These are phyloP conservation scores for Malassezia psittaci DNA, from an alignment of 1,284 basidiomycete species.

Conservation along the genomic window DNA sequence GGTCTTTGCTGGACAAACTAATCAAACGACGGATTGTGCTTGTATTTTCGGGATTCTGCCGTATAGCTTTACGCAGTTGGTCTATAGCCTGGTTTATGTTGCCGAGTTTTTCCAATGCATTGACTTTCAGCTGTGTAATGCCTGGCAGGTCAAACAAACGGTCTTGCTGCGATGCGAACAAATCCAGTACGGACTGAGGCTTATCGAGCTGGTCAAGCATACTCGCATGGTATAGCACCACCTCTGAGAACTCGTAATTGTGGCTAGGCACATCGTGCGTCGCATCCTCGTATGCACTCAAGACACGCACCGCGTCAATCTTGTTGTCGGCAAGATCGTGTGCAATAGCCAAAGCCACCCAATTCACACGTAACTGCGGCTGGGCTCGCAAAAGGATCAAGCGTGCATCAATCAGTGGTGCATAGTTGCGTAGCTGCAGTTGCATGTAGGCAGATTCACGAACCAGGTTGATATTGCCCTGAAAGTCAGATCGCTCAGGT, in stretches of 20 bases:
- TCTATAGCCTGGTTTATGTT: slow-evolving; percentile 61
- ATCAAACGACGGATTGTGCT: slow-evolving; percentile 58
- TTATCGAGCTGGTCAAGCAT: slow-evolving; percentile 66
- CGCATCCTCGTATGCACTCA: slow-evolving; percentile 55
- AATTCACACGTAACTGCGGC: slow-evolving; percentile 74
- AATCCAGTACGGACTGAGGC: slow-evolving; percentile 49
- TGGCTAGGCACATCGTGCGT: slow-evolving; percentile 31
- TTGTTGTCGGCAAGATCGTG: slow-evolving; percentile 73
- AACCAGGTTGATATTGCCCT: slow-evolving; percentile 81
- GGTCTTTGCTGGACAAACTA: slow-evolving; percentile 56
- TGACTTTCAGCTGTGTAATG: slow-evolving; percentile 21
- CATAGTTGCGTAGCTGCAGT: slow-evolving; percentile 76
- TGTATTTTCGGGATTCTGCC: slow-evolving; percentile 73
- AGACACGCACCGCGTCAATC: slow-evolving; percentile 61
- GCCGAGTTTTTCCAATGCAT: slow-evolving; percentile 56
- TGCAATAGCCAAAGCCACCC: slow-evolving; percentile 79
- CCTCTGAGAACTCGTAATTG: slow-evolving; percentile 66
- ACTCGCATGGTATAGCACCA: slow-evolving; percentile 68
- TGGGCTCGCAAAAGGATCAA: slow-evolving; percentile 69
- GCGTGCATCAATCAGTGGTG: slow-evolving; percentile 69
- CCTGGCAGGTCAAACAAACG: slow-evolving; percentile 46
- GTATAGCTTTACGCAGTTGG: slow-evolving; percentile 68
- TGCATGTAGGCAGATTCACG: slow-evolving; percentile 82
- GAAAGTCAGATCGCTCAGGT: slow-evolving; percentile 49
- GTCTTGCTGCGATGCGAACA: slow-evolving; percentile 20